Evolutionary conservation across 208 protist species (phyloP), one percentile per base, ranked within the genome.

Genomic region (Vickermania spadyakhi): DNA sequence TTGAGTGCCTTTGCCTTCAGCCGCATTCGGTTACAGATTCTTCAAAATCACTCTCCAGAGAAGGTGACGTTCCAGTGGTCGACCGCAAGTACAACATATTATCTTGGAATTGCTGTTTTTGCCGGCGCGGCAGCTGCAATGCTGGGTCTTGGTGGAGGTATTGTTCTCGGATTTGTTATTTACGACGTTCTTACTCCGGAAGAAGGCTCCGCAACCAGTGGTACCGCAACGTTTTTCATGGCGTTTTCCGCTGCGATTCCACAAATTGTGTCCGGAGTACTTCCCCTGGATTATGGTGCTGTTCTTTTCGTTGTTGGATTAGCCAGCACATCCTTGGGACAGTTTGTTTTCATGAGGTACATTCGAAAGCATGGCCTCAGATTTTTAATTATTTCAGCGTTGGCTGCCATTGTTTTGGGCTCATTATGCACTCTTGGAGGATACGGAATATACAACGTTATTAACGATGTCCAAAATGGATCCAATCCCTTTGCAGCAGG

Each of bases 61-160:
- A 52, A 65, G 45, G 50, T 89, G 21, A 73, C 70, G 23, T 89
- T 94, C 36, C 18, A 55, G 14, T 94, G 87, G 84, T 84, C 75
- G 50, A 53, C 52, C 4, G 50, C 62, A 21, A 94, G 62, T 30
- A 79, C 59, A 13, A 56, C 91, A 1, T 66, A 50, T 22, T 91
- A 78, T 60, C 87, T 84, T 21, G 56, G 88, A 31, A 69, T 86
- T 22, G 76, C 87, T 0, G 68, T 94, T 4, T 28, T 90, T 18
- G 87, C 87, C 0, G 87, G 87, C 41, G 81, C 69, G 5, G 81
- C 81, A 25, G 84, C 84, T 1, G 68, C 81, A 2, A 84, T 94
- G 75, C 72, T 94, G 31, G 87, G 87, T 45, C 90, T 94, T 59
- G 87, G 87, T 28, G 87, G 87, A 25, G 87, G 87, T 7, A 70